Conservation (phyloP, 192 early-diverging fungal genomes). For the Backusella mclennaniae region DNA sequence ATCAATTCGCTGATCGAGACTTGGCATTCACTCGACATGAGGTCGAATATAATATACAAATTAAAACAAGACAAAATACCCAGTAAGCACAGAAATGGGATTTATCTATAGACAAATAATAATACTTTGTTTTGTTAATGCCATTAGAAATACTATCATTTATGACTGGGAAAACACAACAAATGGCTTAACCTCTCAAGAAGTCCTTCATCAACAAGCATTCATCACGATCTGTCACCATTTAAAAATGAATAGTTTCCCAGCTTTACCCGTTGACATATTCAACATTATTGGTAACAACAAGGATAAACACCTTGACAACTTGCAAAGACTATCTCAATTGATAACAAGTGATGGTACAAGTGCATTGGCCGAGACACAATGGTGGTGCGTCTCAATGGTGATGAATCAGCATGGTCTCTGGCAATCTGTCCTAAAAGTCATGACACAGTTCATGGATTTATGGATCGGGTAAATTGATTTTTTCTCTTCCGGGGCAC, state of each 20-base stretch:
- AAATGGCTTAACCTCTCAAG: background rate
- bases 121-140: background rate
- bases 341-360: background rate
- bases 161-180: background rate
- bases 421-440: slow-evolving; percentile 15
- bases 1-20: background rate
- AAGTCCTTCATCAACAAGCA: background rate
- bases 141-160: background rate
- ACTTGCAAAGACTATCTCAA: background rate
- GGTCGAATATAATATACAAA: background rate
- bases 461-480: slow-evolving; percentile 14
- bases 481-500: no score
- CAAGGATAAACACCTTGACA: background rate
- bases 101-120: background rate
- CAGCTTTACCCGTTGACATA: background rate
- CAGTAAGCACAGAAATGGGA: background rate
- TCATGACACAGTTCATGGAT: slow-evolving; percentile 14
- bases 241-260: background rate
- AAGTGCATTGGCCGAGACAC: background rate
- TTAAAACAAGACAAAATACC: background rate
- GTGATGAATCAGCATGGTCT: background rate
- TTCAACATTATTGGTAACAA: background rate
- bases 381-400: background rate
- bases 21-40: background rate
- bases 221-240: background rate